Conservation (phyloP, 2,329 filamentous ascomycete genomes). For the Diaporthe nobilis region DNA sequence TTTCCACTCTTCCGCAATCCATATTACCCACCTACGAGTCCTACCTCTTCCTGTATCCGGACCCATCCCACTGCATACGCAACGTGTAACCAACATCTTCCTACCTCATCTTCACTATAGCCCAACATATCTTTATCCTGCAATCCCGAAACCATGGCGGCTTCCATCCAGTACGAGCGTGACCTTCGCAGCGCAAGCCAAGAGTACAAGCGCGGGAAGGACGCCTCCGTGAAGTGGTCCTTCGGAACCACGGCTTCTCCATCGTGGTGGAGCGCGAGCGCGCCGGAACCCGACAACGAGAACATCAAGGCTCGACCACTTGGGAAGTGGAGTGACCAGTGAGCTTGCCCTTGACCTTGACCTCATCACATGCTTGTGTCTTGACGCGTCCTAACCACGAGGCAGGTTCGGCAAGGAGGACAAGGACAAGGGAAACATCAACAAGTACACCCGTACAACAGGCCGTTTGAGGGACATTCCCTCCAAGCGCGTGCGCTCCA, state of each 20-base stretch:
- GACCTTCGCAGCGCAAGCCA: conserved; percentile 60
- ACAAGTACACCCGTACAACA: conserved; percentile 52
- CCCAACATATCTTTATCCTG: background rate
- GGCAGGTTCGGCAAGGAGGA: conserved; percentile 39
- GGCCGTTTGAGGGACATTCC: conserved; percentile 46
- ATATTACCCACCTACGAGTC: conserved; percentile 30
- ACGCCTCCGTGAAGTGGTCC: conserved; percentile 59
- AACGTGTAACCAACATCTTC: conserved; percentile 22
- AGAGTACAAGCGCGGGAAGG: conserved; percentile 61
- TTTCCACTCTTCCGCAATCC: conserved; percentile 28
- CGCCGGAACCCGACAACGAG: conserved; percentile 46
- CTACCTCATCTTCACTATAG: conserved; percentile 8
- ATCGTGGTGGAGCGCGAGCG: conserved; percentile 4
- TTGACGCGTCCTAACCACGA: conserved; percentile 30
- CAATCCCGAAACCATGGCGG: conserved; percentile 45
- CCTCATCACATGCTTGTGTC: background rate
- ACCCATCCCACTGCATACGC: conserved; percentile 15
- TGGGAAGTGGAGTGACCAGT: conserved; percentile 52
- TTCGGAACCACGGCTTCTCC: conserved; percentile 47
- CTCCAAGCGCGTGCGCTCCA: conserved; percentile 50
- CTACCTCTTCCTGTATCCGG: conserved; percentile 25
- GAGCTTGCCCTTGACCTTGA: conserved; percentile 43
- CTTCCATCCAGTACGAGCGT: conserved; percentile 52
- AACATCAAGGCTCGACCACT: conserved; percentile 54
- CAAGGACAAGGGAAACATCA: conserved; percentile 53